Evolutionary conservation across 2,329 filamentous ascomycete genomes (phyloP), one percentile per base, ranked within the genome.

Genomic region (Ophiostoma himal-ulmi): DNA sequence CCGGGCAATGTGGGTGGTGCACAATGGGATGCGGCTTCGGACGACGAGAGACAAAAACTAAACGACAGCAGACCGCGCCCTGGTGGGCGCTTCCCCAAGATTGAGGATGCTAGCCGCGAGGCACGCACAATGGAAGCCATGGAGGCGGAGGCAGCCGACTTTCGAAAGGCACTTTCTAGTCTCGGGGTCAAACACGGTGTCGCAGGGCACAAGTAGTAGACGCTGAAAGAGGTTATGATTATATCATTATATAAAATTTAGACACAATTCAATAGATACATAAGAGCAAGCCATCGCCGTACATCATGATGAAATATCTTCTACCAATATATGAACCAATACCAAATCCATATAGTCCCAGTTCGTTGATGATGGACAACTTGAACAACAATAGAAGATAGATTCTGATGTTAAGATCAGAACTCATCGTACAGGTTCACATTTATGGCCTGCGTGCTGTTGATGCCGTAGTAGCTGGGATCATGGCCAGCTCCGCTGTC

Each of bases 1-100:
- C 90, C 93, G 74, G 94, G 94, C 0, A 91, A 98, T 80, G 82
- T 98, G 17, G 91, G 90, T 6, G 86, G 85, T 52, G 89, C 89
- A 69, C 82, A 94, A 75, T 87, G 84, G 82, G 88, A 91, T 72
- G 75, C 69, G 3, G 73, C 34, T 7, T 22, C n/a, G 13, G 48
- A 57, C 14, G 20, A 22, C n/a, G 65, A 36, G 62, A 39, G n/a
- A 30, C 60, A 22, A 41, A 36, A 26, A 4, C 20, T 8, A 5
- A 30, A 6, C 34, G 57, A 44, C 36, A 48, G 20, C 67, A 68
- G 85, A 73, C 85, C 86, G 22, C 75, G 79, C 78, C 81, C 86
- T 11, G 80, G 82, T 22, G 84, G 88, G 69, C 80, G 76, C 30
- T 92, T 95, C 76, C 88, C 89, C 0, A 83, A 82, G 54, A 88